Conservation (phyloP, 106 monocot species). For the Dendrobium chrysotoxum region DNA sequence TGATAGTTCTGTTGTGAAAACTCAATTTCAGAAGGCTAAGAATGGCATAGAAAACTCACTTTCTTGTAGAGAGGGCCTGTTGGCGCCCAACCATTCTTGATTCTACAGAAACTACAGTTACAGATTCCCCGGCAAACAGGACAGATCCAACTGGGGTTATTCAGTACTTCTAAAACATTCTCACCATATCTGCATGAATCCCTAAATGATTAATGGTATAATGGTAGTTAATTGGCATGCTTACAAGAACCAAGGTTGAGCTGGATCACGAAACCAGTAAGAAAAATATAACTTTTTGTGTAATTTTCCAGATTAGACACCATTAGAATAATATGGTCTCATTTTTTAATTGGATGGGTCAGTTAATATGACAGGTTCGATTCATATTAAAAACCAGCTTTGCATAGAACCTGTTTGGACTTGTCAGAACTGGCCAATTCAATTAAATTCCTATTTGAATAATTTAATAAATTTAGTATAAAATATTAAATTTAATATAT, state of each 20-base stretch:
- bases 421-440: no score
- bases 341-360: not conserved
- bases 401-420: no score
- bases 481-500: no score
- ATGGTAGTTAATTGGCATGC: not conserved
- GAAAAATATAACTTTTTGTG: not conserved
- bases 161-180: slow-evolving; percentile 73
- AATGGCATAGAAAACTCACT: slow-evolving; percentile 18
- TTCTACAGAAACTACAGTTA: slow-evolving; percentile 78
- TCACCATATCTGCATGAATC: slow-evolving; percentile 65
- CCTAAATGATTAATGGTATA: not conserved
- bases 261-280: not conserved
- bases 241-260: not conserved
- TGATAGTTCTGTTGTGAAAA: no score
- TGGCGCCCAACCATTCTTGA: slow-evolving; percentile 75
- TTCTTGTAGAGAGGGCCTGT: slow-evolving; percentile 63
- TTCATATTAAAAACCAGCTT: no score
- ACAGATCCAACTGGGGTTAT: slow-evolving; percentile 69
- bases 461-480: no score
- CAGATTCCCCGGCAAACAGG: slow-evolving; percentile 86
- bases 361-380: no score
- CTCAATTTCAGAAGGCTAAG: not conserved
- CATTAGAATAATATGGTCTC: not conserved
- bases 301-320: not conserved
- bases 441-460: no score